Percentiles rank a stretch among this genome's conserved stretches.
These are phyloP conservation scores for Tylopilus vinaceipallidus DNA, from an alignment of 768 basidiomycete species.

Conservation along the genomic window DNA sequence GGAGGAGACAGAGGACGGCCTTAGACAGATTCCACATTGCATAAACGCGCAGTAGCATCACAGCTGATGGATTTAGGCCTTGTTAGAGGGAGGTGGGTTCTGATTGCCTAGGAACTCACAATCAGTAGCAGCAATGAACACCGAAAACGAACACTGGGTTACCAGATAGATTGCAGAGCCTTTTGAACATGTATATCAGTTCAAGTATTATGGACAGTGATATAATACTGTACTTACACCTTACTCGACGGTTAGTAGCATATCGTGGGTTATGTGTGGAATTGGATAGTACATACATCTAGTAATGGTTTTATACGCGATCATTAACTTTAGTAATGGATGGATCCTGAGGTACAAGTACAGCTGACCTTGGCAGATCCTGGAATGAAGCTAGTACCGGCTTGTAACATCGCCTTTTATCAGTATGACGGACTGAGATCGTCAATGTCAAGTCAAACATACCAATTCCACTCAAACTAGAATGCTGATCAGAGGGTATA, in stretches of 20 bases:
- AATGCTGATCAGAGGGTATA: too few relatives aligned
- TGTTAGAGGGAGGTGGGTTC: background rate
- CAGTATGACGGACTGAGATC: too few relatives aligned
- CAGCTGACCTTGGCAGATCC: background rate
- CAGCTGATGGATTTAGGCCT: background rate
- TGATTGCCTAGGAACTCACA: background rate
- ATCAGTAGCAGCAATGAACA: slow-evolving; percentile 11
- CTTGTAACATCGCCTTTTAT: too few relatives aligned
- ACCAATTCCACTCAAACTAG: background rate
- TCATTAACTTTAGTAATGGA: too few relatives aligned
- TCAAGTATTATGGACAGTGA: too few relatives aligned
- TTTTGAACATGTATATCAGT: background rate
- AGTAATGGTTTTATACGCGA: too few relatives aligned
- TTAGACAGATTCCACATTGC: slow-evolving; percentile 10
- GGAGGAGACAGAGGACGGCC: background rate
- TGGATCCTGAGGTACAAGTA: background rate
- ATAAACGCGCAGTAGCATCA: slow-evolving; percentile 14
- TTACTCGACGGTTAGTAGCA: too few relatives aligned
- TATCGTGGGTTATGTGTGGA: too few relatives aligned
- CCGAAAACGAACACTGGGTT: background rate
- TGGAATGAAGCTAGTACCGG: background rate
- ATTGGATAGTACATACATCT: too few relatives aligned
- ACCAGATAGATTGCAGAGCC: background rate
- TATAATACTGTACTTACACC: too few relatives aligned
- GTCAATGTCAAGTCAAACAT: background rate